Evolutionary conservation across 495 filamentous ascomycete genomes (phyloP), one percentile per base, ranked within the genome.

Genomic region (Xylaria scruposa): DNA sequence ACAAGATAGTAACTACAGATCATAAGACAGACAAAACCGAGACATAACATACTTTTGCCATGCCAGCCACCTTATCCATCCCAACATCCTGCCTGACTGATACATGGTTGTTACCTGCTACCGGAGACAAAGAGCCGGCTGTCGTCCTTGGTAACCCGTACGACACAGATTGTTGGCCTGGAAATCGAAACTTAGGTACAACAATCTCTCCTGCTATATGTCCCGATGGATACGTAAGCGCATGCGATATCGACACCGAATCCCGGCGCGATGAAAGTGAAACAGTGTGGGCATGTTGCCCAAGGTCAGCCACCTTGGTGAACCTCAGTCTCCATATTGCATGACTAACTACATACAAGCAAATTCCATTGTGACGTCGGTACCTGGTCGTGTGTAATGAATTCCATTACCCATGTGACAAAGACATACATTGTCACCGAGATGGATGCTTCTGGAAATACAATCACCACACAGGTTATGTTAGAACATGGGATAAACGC

Each of bases 401-500:
- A 70, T 24, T 4, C 0, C 4, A 56, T 24, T 1, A 0, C 26
- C 21, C 65, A 66, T 5, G 46, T 24, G 3, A 65, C 46, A 5
- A 59, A 54, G 44, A 67, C 62, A 0, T 75, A 73, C 40, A 53
- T n/a, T 3, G 67, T 46, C 6, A 70, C 36, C 56, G 49, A 63
- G 29, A 64, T 38, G 1, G 70, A 73, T 47, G 24, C 3, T 17
- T 58, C 65, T 17, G 73, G 73, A 53, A 73, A 71, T 15, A 75
- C 67, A n/a, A 60, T 73, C 53, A 72, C 51, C 24, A 75, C 54
- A 15, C 38, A 47, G 17, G 53, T 17, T 9, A 40, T n/a, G 29
- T n/a, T 24, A 0, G 63, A 36, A 19, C n/a, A 17, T 9, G 73
- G 70, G 24, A 59, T 75, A 42, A 75, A 75, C 47, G 73, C 73